A percentile compares a stretch with the other conserved stretches of the same genome.
phyloP scores from a whole-genome alignment of 108 stramenopile species.

The Discostella stelligeroides region DNA sequence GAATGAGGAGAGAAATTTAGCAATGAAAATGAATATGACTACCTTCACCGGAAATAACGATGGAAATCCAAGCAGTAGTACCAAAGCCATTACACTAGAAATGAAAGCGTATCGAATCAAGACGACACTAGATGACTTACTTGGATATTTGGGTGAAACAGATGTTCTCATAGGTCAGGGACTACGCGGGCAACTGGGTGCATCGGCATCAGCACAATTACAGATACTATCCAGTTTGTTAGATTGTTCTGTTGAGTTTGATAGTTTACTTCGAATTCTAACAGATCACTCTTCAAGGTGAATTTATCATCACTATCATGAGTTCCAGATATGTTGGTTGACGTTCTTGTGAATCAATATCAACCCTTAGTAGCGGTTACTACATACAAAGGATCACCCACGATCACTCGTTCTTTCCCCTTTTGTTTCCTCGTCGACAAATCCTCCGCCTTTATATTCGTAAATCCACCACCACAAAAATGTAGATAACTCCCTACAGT shows the following conservation, averaged over 20 bases:
- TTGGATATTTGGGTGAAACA: conserved; percentile 50
- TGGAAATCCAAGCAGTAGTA: conserved; percentile 19
- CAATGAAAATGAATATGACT: conserved; percentile 19
- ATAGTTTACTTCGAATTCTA: conserved; percentile 58
- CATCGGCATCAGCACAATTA: conserved; percentile 70
- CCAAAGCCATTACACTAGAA: conserved; percentile 31
- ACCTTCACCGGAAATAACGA: conserved; percentile 6
- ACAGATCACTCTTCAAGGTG: too few species aligned
- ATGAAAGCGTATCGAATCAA: conserved; percentile 59
- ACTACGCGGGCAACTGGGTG: conserved; percentile 70
- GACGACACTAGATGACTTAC: conserved; percentile 52
- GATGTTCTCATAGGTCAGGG: conserved; percentile 82
- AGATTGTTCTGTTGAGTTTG: conserved; percentile 51
- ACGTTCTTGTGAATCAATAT: too few species aligned
- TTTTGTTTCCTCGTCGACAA: conserved; percentile 67
- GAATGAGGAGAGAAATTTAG: conserved; percentile 34
- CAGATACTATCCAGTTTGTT: conserved; percentile 54
- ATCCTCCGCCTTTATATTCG: conserved; percentile 72
- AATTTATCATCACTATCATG: too few species aligned
- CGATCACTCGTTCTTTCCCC: conserved; percentile 58
- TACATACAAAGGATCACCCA: conserved; percentile 85
- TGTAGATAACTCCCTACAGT: conserved; percentile 77
- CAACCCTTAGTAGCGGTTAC: conserved; percentile 65
- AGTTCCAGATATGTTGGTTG: too few species aligned
- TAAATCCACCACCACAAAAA: conserved; percentile 56